phyloP scores from a whole-genome alignment of 108 stramenopile species.

The Mediolabrus comicus region DNA sequence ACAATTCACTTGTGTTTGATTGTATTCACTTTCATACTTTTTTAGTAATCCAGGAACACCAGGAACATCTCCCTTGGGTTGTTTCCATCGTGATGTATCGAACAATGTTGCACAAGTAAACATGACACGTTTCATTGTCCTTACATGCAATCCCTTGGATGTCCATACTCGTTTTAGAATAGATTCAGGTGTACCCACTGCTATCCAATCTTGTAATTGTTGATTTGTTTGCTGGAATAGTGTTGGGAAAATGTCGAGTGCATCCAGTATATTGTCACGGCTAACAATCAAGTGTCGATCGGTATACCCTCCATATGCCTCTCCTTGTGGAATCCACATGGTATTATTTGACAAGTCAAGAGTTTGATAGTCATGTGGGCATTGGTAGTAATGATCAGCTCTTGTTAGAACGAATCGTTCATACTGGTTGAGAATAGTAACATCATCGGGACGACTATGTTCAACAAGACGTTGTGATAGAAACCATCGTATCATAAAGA shows the following conservation, averaged over 20 bases:
- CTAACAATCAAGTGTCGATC: slow-evolving; percentile 39
- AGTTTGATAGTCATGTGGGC: slow-evolving; percentile 22
- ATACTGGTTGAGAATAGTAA: slow-evolving; percentile 17
- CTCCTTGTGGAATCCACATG: slow-evolving; percentile 44
- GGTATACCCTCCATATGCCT: slow-evolving; percentile 37
- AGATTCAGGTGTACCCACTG: slow-evolving; percentile 23
- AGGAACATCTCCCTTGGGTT: background rate
- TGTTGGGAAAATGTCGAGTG: slow-evolving; percentile 38
- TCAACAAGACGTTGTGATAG: slow-evolving; percentile 12
- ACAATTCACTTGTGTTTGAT: background rate
- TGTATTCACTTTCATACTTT: slow-evolving; percentile 27
- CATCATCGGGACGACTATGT: background rate
- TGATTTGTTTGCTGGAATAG: slow-evolving; percentile 7
- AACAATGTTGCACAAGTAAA: slow-evolving; percentile 31
- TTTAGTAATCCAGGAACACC: slow-evolving; percentile 14
- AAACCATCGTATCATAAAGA: slow-evolving; percentile 51
- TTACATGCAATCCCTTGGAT: slow-evolving; percentile 13
- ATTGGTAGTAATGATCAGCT: slow-evolving; percentile 53
- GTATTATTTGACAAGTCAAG: slow-evolving; percentile 8
- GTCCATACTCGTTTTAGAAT: slow-evolving; percentile 21
- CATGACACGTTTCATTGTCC: slow-evolving; percentile 29
- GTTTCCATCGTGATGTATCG: slow-evolving; percentile 37
- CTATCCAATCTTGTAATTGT: background rate
- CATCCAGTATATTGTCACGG: slow-evolving; percentile 12
- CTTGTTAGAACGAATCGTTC: slow-evolving; percentile 54